These are phyloP conservation scores for Claviceps sp. DNA, from an alignment of 2,329 filamentous ascomycete species.

Conservation along the genomic window DNA sequence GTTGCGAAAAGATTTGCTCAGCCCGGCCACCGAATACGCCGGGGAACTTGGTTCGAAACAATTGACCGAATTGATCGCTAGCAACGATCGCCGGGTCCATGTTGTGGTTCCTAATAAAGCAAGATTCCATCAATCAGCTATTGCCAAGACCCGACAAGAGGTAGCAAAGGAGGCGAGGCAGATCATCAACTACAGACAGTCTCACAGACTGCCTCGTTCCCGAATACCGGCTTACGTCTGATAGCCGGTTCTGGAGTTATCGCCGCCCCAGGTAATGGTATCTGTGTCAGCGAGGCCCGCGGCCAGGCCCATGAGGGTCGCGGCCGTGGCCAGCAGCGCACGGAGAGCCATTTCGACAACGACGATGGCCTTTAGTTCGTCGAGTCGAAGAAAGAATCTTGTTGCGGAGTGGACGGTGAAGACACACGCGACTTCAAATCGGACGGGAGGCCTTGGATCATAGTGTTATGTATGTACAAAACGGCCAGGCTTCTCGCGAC, in stretches of 20 bases:
- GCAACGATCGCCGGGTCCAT: constrained; percentile 47
- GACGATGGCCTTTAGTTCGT: neutral
- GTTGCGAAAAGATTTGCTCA: constrained; percentile 41
- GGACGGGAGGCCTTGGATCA: neutral
- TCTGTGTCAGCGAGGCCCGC: constrained; percentile 31
- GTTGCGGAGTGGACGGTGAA: neutral
- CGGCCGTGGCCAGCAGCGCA: constrained; percentile 18
- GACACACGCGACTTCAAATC: neutral
- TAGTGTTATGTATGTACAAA: neutral
- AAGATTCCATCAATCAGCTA: neutral
- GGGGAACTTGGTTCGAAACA: constrained; percentile 38
- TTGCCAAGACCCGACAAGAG: neutral
- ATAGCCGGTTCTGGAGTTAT: constrained; percentile 40
- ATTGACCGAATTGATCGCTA: constrained; percentile 39
- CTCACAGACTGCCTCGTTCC: neutral
- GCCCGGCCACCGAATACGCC: constrained; percentile 34
- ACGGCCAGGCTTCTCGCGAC: neutral
- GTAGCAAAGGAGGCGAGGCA: neutral
- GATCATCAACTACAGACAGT: neutral
- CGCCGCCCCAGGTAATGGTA: constrained; percentile 47
- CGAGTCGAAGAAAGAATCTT: neutral
- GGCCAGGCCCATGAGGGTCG: constrained; percentile 20
- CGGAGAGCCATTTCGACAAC: constrained; percentile 14
- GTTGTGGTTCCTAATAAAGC: constrained; percentile 38
- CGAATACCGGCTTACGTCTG: constrained; percentile 27